These are phyloP conservation scores for Echria macrotheca DNA, from an alignment of 495 filamentous ascomycete species.

Conservation along the genomic window DNA sequence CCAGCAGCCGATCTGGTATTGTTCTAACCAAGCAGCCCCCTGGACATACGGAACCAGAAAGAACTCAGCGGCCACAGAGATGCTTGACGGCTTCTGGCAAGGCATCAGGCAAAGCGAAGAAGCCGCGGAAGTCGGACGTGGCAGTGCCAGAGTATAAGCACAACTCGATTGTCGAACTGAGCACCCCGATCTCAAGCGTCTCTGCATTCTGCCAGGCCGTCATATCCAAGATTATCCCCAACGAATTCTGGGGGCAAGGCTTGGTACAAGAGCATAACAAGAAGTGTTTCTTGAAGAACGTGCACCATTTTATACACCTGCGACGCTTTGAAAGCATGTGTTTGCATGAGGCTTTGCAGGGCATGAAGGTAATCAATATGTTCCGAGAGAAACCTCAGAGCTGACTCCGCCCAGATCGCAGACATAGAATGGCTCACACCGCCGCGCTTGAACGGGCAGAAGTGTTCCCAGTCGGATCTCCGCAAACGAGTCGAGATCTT, in stretches of 20 bases:
- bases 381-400: background rate
- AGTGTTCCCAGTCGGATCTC: constrained; percentile 64
- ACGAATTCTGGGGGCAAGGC: constrained; percentile 65
- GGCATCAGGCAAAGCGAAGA: constrained; percentile 7
- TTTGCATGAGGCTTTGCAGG: constrained; percentile 71
- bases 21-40: constrained; percentile 5
- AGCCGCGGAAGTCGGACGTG: background rate
- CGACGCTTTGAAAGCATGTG: constrained; percentile 76
- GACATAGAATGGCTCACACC: constrained; percentile 69
- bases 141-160: constrained; percentile 10
- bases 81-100: background rate
- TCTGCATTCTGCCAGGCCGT: constrained; percentile 86
- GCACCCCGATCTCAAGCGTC: constrained; percentile 62
- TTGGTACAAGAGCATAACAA: constrained; percentile 52
- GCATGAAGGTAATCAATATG: constrained; percentile 57
- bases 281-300: constrained; percentile 51
- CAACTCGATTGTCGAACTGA: constrained; percentile 57
- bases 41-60: constrained; percentile 1
- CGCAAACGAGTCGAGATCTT: constrained; percentile 75
- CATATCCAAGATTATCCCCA: constrained; percentile 67
- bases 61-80: background rate
- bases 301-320: constrained; percentile 71
- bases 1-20: too few species aligned
- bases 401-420: constrained; percentile 43
- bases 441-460: constrained; percentile 37